Evolutionary conservation across 2,329 filamentous ascomycete genomes (phyloP).

Genomic region (Drechslerella coelobrocha): DNA sequence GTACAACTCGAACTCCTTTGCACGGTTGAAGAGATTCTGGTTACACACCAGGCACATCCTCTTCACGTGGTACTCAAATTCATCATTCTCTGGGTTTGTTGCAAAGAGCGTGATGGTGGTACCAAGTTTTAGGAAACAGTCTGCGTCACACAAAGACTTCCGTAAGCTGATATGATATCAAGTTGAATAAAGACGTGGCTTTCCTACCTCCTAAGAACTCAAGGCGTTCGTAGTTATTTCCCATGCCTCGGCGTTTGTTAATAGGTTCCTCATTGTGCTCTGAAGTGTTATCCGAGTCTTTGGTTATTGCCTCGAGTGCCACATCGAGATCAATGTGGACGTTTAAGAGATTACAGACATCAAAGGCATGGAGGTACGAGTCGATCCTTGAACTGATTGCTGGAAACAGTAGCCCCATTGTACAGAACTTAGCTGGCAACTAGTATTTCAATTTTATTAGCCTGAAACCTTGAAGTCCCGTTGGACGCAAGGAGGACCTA

Average conservation of each 20-base stretch:
- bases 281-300: conserved; percentile 84
- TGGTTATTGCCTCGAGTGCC: conserved; percentile 88
- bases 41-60: conserved; percentile 94
- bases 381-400: conserved; percentile 86
- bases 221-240: conserved; percentile 89
- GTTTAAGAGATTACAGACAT: conserved; percentile 72
- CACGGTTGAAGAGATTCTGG: conserved; percentile 81
- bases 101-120: conserved; percentile 88
- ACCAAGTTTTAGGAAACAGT: conserved; percentile 91
- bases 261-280: conserved; percentile 72
- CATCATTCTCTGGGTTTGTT: conserved; percentile 75
- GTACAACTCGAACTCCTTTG: conserved; percentile 69
- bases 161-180: neutral
- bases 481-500: conserved; percentile 60
- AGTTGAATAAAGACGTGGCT: neutral
- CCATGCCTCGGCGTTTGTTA: conserved; percentile 84
- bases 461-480: neutral
- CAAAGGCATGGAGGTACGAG: conserved; percentile 77
- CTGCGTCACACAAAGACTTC: conserved; percentile 57
- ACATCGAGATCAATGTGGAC: conserved; percentile 68
- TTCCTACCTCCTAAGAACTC: conserved; percentile 75
- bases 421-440: conserved; percentile 73
- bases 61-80: conserved; percentile 86
- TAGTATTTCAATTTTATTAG: conserved; percentile 57
- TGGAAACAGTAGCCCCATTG: conserved; percentile 77